These are phyloP conservation scores for Suillus luteus DNA, from an alignment of 768 basidiomycete genomes.

Conservation along the genomic window DNA sequence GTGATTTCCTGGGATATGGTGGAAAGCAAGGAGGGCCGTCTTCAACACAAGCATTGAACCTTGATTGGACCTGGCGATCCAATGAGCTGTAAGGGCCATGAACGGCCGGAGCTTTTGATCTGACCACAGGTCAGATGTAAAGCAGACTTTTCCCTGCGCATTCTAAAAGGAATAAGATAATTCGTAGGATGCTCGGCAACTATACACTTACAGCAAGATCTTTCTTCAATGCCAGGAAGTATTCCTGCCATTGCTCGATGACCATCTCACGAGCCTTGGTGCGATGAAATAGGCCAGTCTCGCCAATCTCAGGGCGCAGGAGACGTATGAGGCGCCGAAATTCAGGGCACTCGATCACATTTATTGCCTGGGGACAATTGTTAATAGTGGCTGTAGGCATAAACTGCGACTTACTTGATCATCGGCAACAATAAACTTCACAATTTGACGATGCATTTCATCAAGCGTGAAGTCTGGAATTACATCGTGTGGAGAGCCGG, in stretches of 20 bases:
- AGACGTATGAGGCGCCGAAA: conserved; percentile 28
- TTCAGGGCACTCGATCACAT: conserved; percentile 26
- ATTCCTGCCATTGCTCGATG: conserved; percentile 23
- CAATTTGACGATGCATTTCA: too few relatives aligned
- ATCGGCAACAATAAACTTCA: too few relatives aligned
- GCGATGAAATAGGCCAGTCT: conserved; percentile 29
- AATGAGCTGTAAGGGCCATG: conserved; percentile 39
- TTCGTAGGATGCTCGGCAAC: neutral
- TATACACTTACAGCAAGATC: conserved; percentile 24
- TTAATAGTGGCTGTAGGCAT: neutral
- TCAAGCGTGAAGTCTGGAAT: too few relatives aligned
- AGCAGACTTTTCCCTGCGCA: conserved; percentile 13
- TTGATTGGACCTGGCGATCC: conserved; percentile 4
- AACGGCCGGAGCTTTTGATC: conserved; percentile 26
- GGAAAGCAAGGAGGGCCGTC: conserved; percentile 11
- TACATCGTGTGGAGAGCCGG: too few relatives aligned
- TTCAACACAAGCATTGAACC: neutral
- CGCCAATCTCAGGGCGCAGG: conserved; percentile 24
- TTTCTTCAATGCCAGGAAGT: conserved; percentile 23
- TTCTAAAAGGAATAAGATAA: conserved; percentile 12
- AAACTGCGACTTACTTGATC: neutral
- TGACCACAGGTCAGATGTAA: conserved; percentile 40
- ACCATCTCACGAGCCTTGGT: conserved; percentile 25
- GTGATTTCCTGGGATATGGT: too few relatives aligned
- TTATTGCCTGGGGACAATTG: neutral